Base-by-base conservation (phyloP, 208 protist species). In the Dictyostelium gargantuum region DNA sequence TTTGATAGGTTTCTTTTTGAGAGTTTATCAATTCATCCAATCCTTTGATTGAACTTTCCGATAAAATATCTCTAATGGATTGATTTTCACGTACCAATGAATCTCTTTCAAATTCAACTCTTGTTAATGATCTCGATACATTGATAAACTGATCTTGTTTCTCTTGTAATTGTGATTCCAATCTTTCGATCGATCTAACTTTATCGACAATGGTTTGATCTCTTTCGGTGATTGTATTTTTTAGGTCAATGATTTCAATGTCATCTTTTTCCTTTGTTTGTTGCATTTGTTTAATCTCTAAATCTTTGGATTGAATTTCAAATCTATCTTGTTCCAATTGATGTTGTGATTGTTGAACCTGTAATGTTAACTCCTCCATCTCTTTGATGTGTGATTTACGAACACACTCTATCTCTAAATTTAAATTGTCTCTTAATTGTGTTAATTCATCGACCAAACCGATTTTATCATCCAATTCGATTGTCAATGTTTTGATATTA, bases 391-490 rank as follows among this genome's bases (percentile, higher is more conserved):
- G 82, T 19, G 82, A 89, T 35, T 68, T 75, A n/a, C 82, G 13
- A 9, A 89, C 82, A 70, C 82, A 44, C 29, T 89, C 82, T 29
- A 89, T 89, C 21, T 89, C 82, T n/a, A 89, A 68, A 19, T 46
- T 68, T 10, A 89, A 29, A 48, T 74, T 89, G 2, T 40, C 52
- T 38, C 50, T 50, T 9, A 89, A 19, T 56, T 79, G 70, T 11
- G 35, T 35, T 8, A 89, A 42, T 17, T 89, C 82, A 21, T 58
- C 46, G 2, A 79, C 63, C 19, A 50, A 19, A 1, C 0, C 13
- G 2, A 26, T 17, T 52, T 74, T 74, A 38, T 48, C n/a, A 19
- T 50, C n/a, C 10, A 89, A 15, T 19, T 89, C 82, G 0, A 11
- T 11, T 2, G 23, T 15, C 1, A 75, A 44, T 17, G 17, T 38